Base-by-base conservation (phyloP, 768 basidiomycete genomes). In the Rhodosporidiobolus sp. region DNA sequence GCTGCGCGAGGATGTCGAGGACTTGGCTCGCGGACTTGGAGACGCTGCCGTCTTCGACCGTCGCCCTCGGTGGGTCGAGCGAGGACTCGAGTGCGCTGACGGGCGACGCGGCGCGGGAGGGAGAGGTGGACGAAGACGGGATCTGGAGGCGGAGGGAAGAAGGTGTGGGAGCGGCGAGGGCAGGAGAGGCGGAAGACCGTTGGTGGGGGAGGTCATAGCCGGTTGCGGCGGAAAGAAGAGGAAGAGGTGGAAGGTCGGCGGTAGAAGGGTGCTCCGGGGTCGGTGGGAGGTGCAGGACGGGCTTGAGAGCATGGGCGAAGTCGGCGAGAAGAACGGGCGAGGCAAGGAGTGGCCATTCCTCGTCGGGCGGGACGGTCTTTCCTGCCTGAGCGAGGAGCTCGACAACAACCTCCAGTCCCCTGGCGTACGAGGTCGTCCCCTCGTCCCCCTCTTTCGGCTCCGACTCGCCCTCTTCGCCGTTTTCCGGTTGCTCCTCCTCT, bases 1-100 rank as follows among this genome's bases (percentile, higher is more conserved):
- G 65, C 19, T 58, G 56, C 30, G 56, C 35, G 48, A 66, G 65
- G 49, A 66, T n/a, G 28, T 58, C 45, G 35, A 66, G 34, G 19
- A 66, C 34, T 14, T 49, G 57, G 10, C 8, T 28, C 3, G 65
- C 65, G 7, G 65, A 46, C 0, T 32, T 17, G 35, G 34, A 30
- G 53, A 56, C n/a, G n/a, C 45, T 24, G 22, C 43, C 38, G 19
- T 55, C 5, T n/a, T n/a, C n/a, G n/a, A n/a, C n/a, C n/a, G n/a
- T n/a, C n/a, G n/a, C n/a, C 16, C 28, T 1, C 16, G 17, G 20
- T 4, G 34, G 35, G 2, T 19, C 30, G 4, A 12, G 3, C 22
- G 11, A 7, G 10, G 17, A 19, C 4, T 50, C 56, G 46, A 35
- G 16, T 3, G 46, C 56, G n/a, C n/a, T 24, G 1, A 34, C 28